Conservation (phyloP, 2,329 filamentous ascomycete genomes). For the Trichoderma sp. region DNA sequence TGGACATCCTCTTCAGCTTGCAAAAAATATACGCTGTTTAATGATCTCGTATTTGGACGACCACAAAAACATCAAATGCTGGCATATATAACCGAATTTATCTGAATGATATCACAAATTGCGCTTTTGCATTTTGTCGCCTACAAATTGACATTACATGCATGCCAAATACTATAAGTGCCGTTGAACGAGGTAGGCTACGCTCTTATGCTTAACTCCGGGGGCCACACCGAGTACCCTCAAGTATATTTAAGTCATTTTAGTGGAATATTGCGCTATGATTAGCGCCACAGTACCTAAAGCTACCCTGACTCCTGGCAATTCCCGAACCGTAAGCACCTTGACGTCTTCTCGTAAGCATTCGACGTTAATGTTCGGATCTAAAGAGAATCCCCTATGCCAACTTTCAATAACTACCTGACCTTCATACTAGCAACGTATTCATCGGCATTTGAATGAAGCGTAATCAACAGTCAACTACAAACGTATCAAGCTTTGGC, state of each 20-base stretch:
- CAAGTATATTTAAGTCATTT: not conserved
- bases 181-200: not conserved
- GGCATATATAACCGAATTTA: not conserved
- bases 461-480: not conserved
- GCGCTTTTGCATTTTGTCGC: not conserved
- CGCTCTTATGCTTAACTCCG: not conserved
- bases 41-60: not conserved
- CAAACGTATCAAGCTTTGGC: not conserved
- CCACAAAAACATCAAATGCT: not conserved
- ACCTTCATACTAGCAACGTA: not conserved
- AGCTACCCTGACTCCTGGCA: not conserved
- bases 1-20: not conserved
- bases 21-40: not conserved
- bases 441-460: not conserved
- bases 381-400: not conserved
- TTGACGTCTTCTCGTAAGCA: not conserved
- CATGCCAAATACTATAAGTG: not conserved
- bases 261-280: accelerated
- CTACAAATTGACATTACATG: not conserved
- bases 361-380: not conserved
- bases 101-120: not conserved
- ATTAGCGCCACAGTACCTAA: not conserved
- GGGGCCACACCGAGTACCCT: not conserved
- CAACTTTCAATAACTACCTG: not conserved
- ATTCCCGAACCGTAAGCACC: not conserved